Evolutionary conservation across 2,329 filamentous ascomycete species (phyloP).

Genomic region (Alternaria atra): DNA sequence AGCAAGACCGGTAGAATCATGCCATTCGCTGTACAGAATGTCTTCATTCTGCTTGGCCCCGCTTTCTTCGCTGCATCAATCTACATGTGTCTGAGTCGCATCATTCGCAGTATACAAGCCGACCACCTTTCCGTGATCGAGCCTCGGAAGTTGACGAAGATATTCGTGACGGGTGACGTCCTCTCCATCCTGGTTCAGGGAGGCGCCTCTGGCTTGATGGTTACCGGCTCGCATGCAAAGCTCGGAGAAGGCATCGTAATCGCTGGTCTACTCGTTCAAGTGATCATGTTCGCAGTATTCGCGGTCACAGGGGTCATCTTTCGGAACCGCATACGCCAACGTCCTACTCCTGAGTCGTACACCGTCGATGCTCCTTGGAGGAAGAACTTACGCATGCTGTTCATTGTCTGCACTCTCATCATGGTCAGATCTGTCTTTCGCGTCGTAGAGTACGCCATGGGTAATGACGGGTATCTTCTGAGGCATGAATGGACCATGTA

Average conservation of each 20-base stretch:
- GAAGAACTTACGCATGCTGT: neutral
- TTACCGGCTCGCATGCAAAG: conserved; percentile 19
- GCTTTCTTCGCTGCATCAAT: neutral
- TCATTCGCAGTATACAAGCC: neutral
- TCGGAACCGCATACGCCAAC: neutral
- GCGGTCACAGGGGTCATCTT: neutral
- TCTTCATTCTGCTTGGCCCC: neutral
- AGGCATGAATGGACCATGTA: neutral
- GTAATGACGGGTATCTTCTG: neutral
- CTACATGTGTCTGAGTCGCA: neutral
- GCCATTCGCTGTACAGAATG: neutral
- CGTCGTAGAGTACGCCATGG: neutral
- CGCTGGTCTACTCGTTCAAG: neutral
- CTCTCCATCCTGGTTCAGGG: conserved; percentile 56
- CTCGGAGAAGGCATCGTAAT: conserved; percentile 8
- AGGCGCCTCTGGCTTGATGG: conserved; percentile 52
- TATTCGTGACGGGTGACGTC: conserved; percentile 56
- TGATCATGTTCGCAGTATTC: neutral
- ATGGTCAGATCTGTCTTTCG: neutral
- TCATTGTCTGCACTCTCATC: neutral
- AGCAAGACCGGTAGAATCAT: neutral
- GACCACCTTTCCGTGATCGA: neutral
- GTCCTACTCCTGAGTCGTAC: neutral
- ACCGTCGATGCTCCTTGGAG: neutral
- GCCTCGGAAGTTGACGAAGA: conserved; percentile 46